Evolutionary conservation across 805 yeast genomes (phyloP).

Genomic region (Metschnikowia colocasiae): DNA sequence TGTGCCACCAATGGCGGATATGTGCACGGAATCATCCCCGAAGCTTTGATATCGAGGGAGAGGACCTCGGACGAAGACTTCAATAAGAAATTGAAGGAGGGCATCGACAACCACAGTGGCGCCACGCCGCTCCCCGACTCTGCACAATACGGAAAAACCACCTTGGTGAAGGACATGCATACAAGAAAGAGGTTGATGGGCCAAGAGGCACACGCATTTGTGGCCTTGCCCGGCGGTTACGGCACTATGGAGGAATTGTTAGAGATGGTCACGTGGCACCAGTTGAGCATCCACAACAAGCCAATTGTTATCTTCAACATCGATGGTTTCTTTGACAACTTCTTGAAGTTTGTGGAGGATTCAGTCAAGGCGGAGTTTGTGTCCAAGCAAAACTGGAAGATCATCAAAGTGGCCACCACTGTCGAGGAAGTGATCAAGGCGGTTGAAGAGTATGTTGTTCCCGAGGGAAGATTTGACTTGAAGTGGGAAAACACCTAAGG

Average conservation of each 20-base stretch:
- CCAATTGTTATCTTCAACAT: slow-evolving; percentile 78
- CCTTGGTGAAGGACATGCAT: slow-evolving; percentile 85
- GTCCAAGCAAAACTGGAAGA: slow-evolving; percentile 59
- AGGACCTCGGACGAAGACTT: slow-evolving; percentile 44
- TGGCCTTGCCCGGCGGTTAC: slow-evolving; percentile 90
- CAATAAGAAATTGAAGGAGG: slow-evolving; percentile 46
- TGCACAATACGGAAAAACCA: slow-evolving; percentile 66
- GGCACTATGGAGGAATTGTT: slow-evolving; percentile 87
- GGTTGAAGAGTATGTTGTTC: slow-evolving; percentile 57
- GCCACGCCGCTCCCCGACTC: slow-evolving; percentile 61
- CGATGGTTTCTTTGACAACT: slow-evolving; percentile 74
- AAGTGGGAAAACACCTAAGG: slow-evolving; percentile 50
- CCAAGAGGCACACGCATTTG: slow-evolving; percentile 77
- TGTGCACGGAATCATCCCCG: slow-evolving; percentile 86
- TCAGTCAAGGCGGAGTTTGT: slow-evolving; percentile 67
- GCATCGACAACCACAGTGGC: slow-evolving; percentile 63
- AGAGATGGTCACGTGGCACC: slow-evolving; percentile 90
- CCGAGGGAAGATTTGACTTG: slow-evolving; percentile 71
- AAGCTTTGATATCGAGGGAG: slow-evolving; percentile 72
- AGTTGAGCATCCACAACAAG: slow-evolving; percentile 77
- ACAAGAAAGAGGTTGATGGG: slow-evolving; percentile 86
- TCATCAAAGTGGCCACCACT: slow-evolving; percentile 64
- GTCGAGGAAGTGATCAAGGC: slow-evolving; percentile 64
- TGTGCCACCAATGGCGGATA: slow-evolving; percentile 56
- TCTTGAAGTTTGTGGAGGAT: slow-evolving; percentile 57